Conservation (phyloP, 2,329 filamentous ascomycete species). For the Pseudopyrenochaeta lycopersici region DNA sequence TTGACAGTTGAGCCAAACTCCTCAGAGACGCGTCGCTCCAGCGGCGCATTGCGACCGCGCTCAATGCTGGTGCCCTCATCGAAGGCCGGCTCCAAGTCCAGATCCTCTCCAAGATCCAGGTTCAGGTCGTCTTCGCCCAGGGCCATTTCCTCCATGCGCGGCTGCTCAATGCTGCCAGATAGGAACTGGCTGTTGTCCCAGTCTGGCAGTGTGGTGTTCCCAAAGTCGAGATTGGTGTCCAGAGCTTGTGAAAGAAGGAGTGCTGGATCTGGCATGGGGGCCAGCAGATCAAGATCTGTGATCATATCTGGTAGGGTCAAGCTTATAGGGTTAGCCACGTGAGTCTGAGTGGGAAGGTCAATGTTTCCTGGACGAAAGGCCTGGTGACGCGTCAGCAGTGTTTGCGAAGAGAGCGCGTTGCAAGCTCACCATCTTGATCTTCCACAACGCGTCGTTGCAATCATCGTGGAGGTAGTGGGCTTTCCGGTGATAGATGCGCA, state of each 20-base stretch:
- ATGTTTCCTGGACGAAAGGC: conserved; percentile 97
- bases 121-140: conserved; percentile 59
- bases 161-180: conserved; percentile 68
- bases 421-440: conserved; percentile 89
- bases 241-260: conserved; percentile 77
- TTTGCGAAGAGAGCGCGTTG: not conserved
- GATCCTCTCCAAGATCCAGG: conserved; percentile 70
- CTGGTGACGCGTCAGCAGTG: conserved; percentile 48
- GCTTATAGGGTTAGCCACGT: conserved; percentile 82
- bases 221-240: conserved; percentile 56
- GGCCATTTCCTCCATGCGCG: conserved; percentile 58
- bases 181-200: conserved; percentile 80
- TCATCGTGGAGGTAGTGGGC: conserved; percentile 95
- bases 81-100: conserved; percentile 28
- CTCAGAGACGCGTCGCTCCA: conserved; percentile 54
- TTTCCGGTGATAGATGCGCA: conserved; percentile 97
- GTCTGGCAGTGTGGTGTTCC: conserved; percentile 59
- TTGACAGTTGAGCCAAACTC: conserved; percentile 61
- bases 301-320: conserved; percentile 91
- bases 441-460: conserved; percentile 95
- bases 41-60: conserved; percentile 85
- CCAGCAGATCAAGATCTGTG: conserved; percentile 90
- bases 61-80: conserved; percentile 73
- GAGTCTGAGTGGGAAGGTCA: conserved; percentile 81
- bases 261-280: conserved; percentile 79